Evolutionary conservation across 495 filamentous ascomycete genomes (phyloP), one percentile per base, ranked within the genome.

Genomic region (Aspergillus sclerotiicarbonarius): DNA sequence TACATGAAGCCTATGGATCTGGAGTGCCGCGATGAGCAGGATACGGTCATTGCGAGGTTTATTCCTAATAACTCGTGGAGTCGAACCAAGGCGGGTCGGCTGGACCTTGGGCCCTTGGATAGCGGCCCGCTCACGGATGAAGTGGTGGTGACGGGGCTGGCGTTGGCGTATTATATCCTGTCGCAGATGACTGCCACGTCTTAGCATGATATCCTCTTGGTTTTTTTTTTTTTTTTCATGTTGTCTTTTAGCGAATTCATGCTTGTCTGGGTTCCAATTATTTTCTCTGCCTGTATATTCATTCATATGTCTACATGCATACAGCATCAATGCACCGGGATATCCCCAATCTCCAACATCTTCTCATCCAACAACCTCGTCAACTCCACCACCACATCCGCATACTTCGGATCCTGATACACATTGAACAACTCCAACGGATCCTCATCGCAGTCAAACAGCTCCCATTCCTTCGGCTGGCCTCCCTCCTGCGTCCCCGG

Each of bases 381-480:
- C 75, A 78, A 76, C 15, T 61, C 44, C 52, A 60, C 54, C 7
- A 72, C 66, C 3, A 73, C 65, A 5, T 72, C 68, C 4, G 19
- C 20, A 62, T 77, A 76, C 35, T 61, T 61, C 1, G 50, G 30
- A 3, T 76, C 67, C 32, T 67, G 19, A 45, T 73, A 76, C 18
- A 65, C 64, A 56, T 79, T 79, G 43, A 79, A 76, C 25, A 79
- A 57, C 60, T 79, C 74, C 39, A 77, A 58, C 10, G 75, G 74
- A 62, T 77, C 76, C 51, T 74, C 63, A 13, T 72, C 52, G 44
- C 70, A 69, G 51, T 79, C 76, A 61, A 79, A 79, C 20, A 79
- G 49, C 53, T 79, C 76, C 76, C 76, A 79, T 61, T 76, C 72
- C 46, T 69, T 66, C 33, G 67, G 62, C 31, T 72, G 65, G 1